These are phyloP conservation scores for Mortierella alpina DNA, from an alignment of 192 early-diverging fungal genomes.

Conservation along the genomic window DNA sequence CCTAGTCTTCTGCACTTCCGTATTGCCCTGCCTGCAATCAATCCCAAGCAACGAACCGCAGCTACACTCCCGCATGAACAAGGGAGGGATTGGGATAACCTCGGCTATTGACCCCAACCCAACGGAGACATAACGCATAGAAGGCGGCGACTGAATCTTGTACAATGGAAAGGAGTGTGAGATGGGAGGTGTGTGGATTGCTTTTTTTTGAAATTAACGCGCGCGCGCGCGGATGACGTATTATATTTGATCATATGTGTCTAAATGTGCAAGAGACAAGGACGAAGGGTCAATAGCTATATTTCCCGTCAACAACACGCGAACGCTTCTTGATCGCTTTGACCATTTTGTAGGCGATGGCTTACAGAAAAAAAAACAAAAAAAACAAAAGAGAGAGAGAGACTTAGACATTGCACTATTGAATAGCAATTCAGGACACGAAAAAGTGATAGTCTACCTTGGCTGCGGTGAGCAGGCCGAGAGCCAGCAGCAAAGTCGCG, in stretches of 20 bases:
- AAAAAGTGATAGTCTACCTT: too few species aligned
- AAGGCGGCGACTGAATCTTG: too few species aligned
- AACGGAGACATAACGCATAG: not conserved
- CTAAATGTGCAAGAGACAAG: too few species aligned
- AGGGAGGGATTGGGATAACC: too few species aligned
- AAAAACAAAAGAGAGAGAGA: not conserved
- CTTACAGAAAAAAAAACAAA: constrained; percentile 2
- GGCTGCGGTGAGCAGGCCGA: constrained; percentile 10
- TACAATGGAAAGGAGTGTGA: too few species aligned
- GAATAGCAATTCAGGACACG: too few species aligned
- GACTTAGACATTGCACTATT: not conserved
- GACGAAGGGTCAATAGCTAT: too few species aligned
- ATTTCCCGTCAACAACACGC: constrained; percentile 3
- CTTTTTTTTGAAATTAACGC: too few species aligned
- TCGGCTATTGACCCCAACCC: not conserved
- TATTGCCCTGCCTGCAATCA: constrained; percentile 11
- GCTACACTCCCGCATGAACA: not conserved
- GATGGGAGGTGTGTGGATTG: too few species aligned
- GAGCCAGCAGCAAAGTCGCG: constrained; percentile 2
- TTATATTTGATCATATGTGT: too few species aligned
- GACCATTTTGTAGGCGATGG: constrained; percentile 11
- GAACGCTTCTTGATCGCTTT: constrained; percentile 11
- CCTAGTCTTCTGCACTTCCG: not conserved
- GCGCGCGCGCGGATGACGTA: too few species aligned
- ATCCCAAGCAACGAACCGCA: constrained; percentile 11